Conservation (phyloP, 1,284 basidiomycete genomes). For the Coniferiporia sulphurascens region DNA sequence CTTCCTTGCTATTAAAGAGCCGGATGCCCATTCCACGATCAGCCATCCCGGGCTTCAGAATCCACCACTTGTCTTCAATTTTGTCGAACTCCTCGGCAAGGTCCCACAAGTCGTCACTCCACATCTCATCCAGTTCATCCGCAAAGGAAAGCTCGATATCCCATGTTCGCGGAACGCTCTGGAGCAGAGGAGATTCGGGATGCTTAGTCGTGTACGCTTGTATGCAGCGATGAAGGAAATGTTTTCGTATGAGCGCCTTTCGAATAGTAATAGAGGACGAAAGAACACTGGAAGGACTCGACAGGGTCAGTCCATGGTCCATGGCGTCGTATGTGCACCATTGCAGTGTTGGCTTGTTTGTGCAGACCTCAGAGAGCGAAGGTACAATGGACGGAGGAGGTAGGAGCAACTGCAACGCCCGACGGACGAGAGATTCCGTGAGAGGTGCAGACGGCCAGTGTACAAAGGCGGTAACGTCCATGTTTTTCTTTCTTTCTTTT, state of each 20-base stretch:
- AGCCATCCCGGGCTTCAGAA: constrained; percentile 96
- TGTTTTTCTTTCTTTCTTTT: background rate
- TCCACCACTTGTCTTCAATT: constrained; percentile 68
- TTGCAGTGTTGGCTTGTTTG: constrained; percentile 38
- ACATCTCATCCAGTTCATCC: constrained; percentile 94
- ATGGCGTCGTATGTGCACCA: constrained; percentile 84
- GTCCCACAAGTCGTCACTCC: constrained; percentile 92
- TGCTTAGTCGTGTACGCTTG: constrained; percentile 74
- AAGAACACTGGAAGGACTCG: constrained; percentile 45
- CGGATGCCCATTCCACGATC: constrained; percentile 95
- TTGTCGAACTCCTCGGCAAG: constrained; percentile 61
- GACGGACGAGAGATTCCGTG: constrained; percentile 63
- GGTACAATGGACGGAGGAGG: constrained; percentile 27
- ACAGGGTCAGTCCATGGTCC: constrained; percentile 67
- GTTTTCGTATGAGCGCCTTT: constrained; percentile 93
- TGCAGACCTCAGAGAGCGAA: background rate
- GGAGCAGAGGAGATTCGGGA: constrained; percentile 47
- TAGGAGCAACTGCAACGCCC: constrained; percentile 46
- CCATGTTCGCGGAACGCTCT: constrained; percentile 76
- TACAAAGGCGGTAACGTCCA: constrained; percentile 44
- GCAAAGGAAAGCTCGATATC: constrained; percentile 87
- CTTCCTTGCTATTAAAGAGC: constrained; percentile 78
- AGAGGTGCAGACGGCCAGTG: constrained; percentile 78
- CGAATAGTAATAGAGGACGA: constrained; percentile 88
- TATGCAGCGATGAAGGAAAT: constrained; percentile 81